phyloP scores from a whole-genome alignment of 495 filamentous ascomycete genomes.

The Elasticomyces elasticus region DNA sequence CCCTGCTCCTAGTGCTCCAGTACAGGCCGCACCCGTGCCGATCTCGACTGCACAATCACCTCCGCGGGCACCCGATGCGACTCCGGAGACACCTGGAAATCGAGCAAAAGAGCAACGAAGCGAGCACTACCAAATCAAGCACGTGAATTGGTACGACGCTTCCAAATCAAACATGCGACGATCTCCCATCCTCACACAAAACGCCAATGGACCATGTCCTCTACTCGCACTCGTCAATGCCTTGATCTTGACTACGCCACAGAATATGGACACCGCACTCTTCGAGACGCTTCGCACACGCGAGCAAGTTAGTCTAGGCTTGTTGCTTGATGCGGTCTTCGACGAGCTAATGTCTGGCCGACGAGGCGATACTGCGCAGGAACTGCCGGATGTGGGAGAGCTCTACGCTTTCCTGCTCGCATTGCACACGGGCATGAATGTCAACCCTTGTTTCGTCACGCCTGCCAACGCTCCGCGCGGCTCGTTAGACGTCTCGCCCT shows the following conservation, averaged over 20 bases:
- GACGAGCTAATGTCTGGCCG: slow-evolving; percentile 77
- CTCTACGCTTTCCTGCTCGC: slow-evolving; percentile 79
- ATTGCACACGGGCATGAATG: slow-evolving; percentile 95
- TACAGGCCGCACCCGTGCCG: not conserved
- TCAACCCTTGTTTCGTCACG: slow-evolving; percentile 76
- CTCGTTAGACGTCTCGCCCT: slow-evolving; percentile 23
- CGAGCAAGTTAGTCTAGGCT: slow-evolving; percentile 77
- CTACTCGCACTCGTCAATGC: slow-evolving; percentile 91
- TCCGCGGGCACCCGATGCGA: not conserved
- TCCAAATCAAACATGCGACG: slow-evolving; percentile 31
- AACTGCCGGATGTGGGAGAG: slow-evolving; percentile 76
- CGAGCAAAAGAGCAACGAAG: slow-evolving; percentile 38
- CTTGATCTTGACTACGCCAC: slow-evolving; percentile 65
- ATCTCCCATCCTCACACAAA: slow-evolving; percentile 81
- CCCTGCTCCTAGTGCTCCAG: not conserved
- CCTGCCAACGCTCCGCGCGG: slow-evolving; percentile 24
- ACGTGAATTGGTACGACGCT: slow-evolving; percentile 52
- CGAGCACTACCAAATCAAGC: slow-evolving; percentile 63
- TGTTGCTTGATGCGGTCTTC: slow-evolving; percentile 78
- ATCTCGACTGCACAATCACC: not conserved
- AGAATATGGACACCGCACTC: slow-evolving; percentile 54
- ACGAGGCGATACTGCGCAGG: slow-evolving; percentile 37
- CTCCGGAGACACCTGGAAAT: slow-evolving; percentile 24
- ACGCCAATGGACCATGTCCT: slow-evolving; percentile 88
- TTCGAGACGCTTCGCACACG: slow-evolving; percentile 63